Conservation (phyloP, 352 stramenopile species). For the Phytophthora podocarpi region DNA sequence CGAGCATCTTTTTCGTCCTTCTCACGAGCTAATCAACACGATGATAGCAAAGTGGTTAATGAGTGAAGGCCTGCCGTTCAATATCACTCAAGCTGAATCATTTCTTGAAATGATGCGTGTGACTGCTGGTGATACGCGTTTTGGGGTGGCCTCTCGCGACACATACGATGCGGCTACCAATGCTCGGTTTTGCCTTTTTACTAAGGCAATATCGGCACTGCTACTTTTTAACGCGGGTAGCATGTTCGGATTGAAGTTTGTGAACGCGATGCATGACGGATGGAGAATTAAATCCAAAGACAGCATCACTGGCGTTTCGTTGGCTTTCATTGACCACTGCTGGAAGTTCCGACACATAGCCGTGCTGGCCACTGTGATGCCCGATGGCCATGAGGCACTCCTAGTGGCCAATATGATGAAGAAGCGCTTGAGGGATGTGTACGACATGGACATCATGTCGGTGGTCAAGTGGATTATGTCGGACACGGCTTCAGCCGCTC, state of each 20-base stretch:
- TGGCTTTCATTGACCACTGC: conserved; percentile 1
- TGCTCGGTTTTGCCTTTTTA: not conserved
- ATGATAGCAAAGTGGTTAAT: too few species aligned
- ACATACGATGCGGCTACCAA: not conserved
- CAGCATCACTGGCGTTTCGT: not conserved
- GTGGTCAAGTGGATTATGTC: not conserved
- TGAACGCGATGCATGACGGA: not conserved
- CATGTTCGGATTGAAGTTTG: not conserved
- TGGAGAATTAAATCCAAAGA: not conserved
- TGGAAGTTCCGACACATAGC: conserved; percentile 1
- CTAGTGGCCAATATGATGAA: too few species aligned
- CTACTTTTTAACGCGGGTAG: not conserved
- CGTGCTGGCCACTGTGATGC: not conserved
- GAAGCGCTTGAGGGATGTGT: not conserved
- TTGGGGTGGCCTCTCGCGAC: not conserved
- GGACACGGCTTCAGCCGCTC: not conserved
- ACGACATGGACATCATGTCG: not conserved
- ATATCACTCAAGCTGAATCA: too few species aligned
- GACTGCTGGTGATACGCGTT: not conserved
- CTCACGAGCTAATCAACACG: too few species aligned
- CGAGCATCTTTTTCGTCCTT: too few species aligned
- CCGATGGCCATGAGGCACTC: not conserved
- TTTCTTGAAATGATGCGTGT: not conserved
- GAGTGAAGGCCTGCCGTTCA: too few species aligned
- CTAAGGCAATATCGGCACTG: not conserved